Percentiles rank a stretch among this genome's conserved stretches.
Evolutionary conservation across 2,329 filamentous ascomycete species (phyloP).

Genomic region (Pestalotiopsis sp.): DNA sequence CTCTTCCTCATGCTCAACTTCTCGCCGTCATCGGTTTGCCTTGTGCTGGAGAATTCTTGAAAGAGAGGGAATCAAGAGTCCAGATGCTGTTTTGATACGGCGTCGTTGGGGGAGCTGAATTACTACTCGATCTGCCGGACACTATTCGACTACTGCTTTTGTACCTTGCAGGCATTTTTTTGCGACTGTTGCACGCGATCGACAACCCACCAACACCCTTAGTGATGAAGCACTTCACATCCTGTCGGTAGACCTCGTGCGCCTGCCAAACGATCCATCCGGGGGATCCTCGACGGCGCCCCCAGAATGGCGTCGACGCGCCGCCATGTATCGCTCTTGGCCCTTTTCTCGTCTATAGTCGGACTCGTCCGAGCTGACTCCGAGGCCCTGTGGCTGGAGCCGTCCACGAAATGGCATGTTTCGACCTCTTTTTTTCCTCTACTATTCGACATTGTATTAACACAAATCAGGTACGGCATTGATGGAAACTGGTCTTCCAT

Average conservation of each 20-base stretch:
- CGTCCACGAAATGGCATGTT: constrained; percentile 34
- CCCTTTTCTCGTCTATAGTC: constrained; percentile 26
- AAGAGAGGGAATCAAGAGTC: neutral
- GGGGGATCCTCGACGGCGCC: constrained; percentile 21
- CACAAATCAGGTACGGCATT: constrained; percentile 32
- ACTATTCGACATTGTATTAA: constrained; percentile 21
- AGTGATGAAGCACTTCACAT: constrained; percentile 30
- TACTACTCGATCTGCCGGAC: neutral
- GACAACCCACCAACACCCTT: neutral
- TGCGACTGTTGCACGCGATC: neutral
- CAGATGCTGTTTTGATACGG: neutral
- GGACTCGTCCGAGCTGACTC: constrained; percentile 26
- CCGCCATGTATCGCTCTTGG: constrained; percentile 26
- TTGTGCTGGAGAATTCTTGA: neutral
- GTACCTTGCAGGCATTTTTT: neutral
- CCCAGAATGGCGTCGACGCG: constrained; percentile 28
- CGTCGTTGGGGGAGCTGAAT: neutral
- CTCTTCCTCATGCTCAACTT: neutral
- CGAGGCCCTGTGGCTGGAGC: constrained; percentile 32
- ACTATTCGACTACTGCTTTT: neutral
- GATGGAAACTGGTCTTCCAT: constrained; percentile 77
- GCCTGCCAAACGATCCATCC: constrained; percentile 27
- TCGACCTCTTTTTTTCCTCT: too few species aligned
- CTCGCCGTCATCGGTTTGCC: neutral
- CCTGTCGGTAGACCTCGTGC: constrained; percentile 28